A percentile compares a stretch with the other conserved stretches of the same genome.
Evolutionary conservation across 768 basidiomycete species (phyloP).

Genomic region (Pleurotus tuber-regium): DNA sequence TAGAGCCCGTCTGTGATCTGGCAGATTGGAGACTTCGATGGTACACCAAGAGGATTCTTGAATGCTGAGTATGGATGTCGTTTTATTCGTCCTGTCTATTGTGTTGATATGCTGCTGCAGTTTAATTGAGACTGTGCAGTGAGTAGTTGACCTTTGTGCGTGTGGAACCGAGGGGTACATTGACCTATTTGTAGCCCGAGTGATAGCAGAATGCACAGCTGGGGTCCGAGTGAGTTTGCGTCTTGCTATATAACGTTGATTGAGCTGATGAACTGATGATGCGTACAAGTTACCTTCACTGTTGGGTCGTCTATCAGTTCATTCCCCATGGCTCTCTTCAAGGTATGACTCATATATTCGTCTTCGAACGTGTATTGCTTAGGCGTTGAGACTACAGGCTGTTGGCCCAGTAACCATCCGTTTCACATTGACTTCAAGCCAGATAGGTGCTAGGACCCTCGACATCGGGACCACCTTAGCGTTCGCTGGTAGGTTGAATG

Average conservation of each 20-base stretch:
- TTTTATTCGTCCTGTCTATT: constrained; percentile 9
- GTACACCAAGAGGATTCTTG: constrained; percentile 33
- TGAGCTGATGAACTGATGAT: too few species aligned
- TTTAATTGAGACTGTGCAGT: constrained; percentile 35
- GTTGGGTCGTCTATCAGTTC: constrained; percentile 23
- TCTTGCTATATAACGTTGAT: background rate
- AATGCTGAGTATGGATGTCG: constrained; percentile 29
- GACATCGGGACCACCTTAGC: constrained; percentile 34
- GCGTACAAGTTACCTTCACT: constrained; percentile 31
- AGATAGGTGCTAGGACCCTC: constrained; percentile 32
- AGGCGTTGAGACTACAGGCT: constrained; percentile 13
- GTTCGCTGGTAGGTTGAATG: constrained; percentile 26
- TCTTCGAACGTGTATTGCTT: background rate
- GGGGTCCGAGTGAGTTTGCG: constrained; percentile 27
- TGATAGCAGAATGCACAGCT: constrained; percentile 30
- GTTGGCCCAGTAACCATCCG: constrained; percentile 30
- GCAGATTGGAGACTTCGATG: constrained; percentile 36
- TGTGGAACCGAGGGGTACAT: background rate
- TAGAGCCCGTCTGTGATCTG: constrained; percentile 30
- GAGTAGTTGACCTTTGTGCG: constrained; percentile 11
- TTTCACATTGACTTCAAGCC: constrained; percentile 26
- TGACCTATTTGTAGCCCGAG: constrained; percentile 24
- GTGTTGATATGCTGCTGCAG: constrained; percentile 15
- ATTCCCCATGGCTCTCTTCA: constrained; percentile 37
- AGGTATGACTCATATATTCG: constrained; percentile 16